Percentiles rank a stretch among this genome's conserved stretches.
Conservation (phyloP, 768 basidiomycete species). For the Daedalea quercina region DNA sequence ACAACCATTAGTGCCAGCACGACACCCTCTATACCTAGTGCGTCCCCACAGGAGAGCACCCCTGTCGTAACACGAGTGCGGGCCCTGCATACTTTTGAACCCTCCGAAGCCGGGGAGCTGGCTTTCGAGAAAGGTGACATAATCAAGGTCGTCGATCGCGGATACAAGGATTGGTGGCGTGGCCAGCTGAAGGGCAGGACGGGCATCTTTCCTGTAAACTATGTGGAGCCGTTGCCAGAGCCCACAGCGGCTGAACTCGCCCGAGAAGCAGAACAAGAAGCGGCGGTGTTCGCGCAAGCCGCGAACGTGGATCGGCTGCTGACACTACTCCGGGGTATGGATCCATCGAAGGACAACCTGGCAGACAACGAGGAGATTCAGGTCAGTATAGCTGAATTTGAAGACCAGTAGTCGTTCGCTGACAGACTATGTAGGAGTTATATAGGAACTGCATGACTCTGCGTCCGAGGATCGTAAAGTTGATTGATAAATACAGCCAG, state of each 20-base stretch:
- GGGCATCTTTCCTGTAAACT: conserved; percentile 96
- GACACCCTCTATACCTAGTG: conserved; percentile 21
- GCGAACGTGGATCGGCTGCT: conserved; percentile 78
- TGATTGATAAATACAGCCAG: conserved; percentile 96
- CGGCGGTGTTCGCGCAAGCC: conserved; percentile 81
- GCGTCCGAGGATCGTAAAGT: conserved; percentile 90
- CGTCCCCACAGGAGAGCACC: conserved; percentile 20
- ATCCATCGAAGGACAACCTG: conserved; percentile 72
- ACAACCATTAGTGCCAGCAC: conserved; percentile 18
- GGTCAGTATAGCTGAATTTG: conserved; percentile 30
- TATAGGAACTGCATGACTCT: conserved; percentile 87
- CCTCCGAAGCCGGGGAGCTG: conserved; percentile 84
- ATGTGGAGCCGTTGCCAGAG: conserved; percentile 87
- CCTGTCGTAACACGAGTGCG: conserved; percentile 71
- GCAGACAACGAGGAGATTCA: conserved; percentile 90
- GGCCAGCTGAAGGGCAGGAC: conserved; percentile 87
- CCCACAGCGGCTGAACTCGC: conserved; percentile 72
- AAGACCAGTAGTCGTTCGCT: neutral
- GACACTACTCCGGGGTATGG: conserved; percentile 64
- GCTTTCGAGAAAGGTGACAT: conserved; percentile 89
- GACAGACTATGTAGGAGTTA: conserved; percentile 52
- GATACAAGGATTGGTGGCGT: conserved; percentile 96
- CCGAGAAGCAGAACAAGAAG: conserved; percentile 81
- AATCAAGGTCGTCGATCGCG: conserved; percentile 91
- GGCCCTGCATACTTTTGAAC: conserved; percentile 84